A percentile compares a stretch with the other conserved stretches of the same genome.
phyloP scores from a whole-genome alignment of 441 rosid species.

The Breynia disticha region DNA sequence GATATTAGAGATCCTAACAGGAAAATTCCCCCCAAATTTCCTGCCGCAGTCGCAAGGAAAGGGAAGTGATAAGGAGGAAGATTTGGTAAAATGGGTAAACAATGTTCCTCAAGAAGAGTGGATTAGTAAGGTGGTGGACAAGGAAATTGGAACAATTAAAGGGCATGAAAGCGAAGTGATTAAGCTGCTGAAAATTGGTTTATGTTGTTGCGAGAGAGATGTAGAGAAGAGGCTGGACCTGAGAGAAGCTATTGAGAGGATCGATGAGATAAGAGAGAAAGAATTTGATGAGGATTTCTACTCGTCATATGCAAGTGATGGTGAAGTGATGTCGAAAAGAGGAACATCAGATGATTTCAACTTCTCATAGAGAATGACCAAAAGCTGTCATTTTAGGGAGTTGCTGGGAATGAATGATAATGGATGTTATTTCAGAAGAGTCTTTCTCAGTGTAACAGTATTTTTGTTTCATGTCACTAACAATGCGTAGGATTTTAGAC shows the following conservation, averaged over 20 bases:
- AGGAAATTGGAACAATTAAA: slow-evolving; percentile 55
- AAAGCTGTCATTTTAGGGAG: no score
- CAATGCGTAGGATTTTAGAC: no score
- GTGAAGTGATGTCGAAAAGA: no score
- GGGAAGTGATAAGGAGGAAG: slow-evolving; percentile 36
- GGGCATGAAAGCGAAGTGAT: slow-evolving; percentile 63
- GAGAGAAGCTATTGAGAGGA: slow-evolving; percentile 42
- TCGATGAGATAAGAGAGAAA: slow-evolving; percentile 43
- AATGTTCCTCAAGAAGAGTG: slow-evolving; percentile 49
- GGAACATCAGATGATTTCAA: no score
- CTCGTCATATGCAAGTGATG: no score
- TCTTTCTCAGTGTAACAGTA: no score
- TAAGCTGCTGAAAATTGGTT: slow-evolving; percentile 61
- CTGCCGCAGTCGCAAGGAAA: no score
- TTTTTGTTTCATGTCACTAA: no score
- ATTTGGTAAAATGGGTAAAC: slow-evolving; percentile 65
- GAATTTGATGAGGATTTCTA: no score
- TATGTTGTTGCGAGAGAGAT: slow-evolving; percentile 79
- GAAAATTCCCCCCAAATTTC: slow-evolving; percentile 71
- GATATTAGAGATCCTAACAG: slow-evolving; percentile 64
- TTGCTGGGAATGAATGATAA: no score
- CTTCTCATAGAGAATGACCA: no score
- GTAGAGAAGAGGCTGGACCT: slow-evolving; percentile 45
- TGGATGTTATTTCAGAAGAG: no score
- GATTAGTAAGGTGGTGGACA: slow-evolving; percentile 60